Base-by-base conservation (phyloP, 2,329 filamentous ascomycete species). In the Colletotrichum abscissum region DNA sequence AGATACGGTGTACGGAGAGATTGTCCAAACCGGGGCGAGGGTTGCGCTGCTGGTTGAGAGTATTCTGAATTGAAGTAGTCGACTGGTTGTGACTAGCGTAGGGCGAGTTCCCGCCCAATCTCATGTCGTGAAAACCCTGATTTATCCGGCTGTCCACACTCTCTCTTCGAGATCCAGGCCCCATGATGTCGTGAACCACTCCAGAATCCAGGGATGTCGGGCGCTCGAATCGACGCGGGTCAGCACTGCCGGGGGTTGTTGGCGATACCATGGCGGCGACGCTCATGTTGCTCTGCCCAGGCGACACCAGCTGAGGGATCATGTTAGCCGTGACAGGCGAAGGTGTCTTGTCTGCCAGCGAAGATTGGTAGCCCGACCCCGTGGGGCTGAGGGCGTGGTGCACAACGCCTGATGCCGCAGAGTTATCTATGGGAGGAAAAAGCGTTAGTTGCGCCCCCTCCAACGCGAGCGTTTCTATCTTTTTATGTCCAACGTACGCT, bases 141-240 rank as follows among this genome's bases (percentile, higher is more conserved):
- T 94, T 94, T 80, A 95, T 92, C 75, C 93, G 89, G 81, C 93
- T 95, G 81, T 95, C 93, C 5, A 95, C 92, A 77, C 93, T 95
- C 82, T 94, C 94, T 65, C 94, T 90, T 71, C 93, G 89, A 60
- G 92, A 91, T 62, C 92, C 87, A 1, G 83, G 79, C 30, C 84
- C 81, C 60, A 82, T 81, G 33, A 84, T 79, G 30, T 79, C 82
- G 71, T 82, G 73, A 5, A 79, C 79, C 55, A 80, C 77, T 63
- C 76, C 74, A 24, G 79, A 80, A 58, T 85, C 82, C 71, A 82
- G 80, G 49, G 79, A 83, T 63, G 78, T 84, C 59, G 84, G 80
- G 57, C 83, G 80, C 69, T 85, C 84, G 75, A 85, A 85, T 62
- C 87, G 86, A 28, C 85, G 82, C 19, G 82, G 80, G 33, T 87